Evolutionary conservation across 108 stramenopile genomes (phyloP), one percentile per base, ranked within the genome.

Genomic region (Discostella stelligeroides): DNA sequence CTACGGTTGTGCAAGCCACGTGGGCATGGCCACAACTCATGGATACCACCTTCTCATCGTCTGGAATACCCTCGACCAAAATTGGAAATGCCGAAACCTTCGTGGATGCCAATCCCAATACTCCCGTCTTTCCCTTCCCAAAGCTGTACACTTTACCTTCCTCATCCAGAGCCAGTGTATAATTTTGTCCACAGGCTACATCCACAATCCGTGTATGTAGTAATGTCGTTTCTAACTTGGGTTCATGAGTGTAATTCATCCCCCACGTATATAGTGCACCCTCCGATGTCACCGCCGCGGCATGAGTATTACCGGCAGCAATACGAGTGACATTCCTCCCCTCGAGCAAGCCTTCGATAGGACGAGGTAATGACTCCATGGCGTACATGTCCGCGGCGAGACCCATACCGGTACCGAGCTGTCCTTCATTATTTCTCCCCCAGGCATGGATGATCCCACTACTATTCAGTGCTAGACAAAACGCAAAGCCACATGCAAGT

Each of bases 211-310:
- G 79, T 29, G 86, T 88, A 50, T 85, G 84, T 25, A 89, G 60
- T 7, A 83, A 72, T 21, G 82, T 82, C 4, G 64, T 55, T 45
- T 92, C 81, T n/a, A 85, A 78, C n/a, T 83, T 79, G 11, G 94
- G 94, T 75, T 92, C 90, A 24, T 89, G 79, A 46, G 85, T 71
- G 18, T 82, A 63, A 51, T 86, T 80, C 75, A 85, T 90, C 38
- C 97, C 97, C 97, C 97, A 97, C 38, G 88, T 87, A 70, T 87
- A 97, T 7, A 96, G 71, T 55, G 92, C 88, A 8, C 95, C 95
- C 24, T 74, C 72, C 9, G 87, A 84, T 14, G 95, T 94, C 11
- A 97, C 79, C 17, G 92, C 92, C 2, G 90, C 87, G n/a, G 92
- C 89, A 76, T 96, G 97, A 37, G 81, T 75, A 56, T 84, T 57